Percentiles rank a stretch among this genome's conserved stretches.
Conservation (phyloP, 2,329 filamentous ascomycete genomes). For the Monosporascus ibericus region DNA sequence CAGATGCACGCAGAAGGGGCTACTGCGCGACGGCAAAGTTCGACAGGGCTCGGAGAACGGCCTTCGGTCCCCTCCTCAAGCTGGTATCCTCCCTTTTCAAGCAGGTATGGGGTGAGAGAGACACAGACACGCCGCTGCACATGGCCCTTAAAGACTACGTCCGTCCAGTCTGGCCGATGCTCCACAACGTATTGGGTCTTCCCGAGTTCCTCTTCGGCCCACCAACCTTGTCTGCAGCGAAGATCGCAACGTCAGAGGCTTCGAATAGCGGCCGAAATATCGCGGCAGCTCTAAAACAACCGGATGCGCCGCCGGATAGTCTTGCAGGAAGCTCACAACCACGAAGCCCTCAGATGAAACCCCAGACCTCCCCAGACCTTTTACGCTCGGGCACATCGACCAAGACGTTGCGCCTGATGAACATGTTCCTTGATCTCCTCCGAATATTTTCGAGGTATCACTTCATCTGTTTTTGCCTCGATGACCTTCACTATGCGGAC, state of each 20-base stretch:
- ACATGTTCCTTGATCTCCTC: slow-evolving; percentile 80
- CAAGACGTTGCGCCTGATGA: slow-evolving; percentile 71
- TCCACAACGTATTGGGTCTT: slow-evolving; percentile 55
- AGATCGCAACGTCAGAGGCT: slow-evolving; percentile 31
- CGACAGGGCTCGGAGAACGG: slow-evolving; percentile 52
- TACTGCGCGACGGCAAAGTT: slow-evolving; percentile 64
- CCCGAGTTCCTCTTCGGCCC: slow-evolving; percentile 64
- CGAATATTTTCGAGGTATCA: slow-evolving; percentile 76
- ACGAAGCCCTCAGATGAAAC: slow-evolving; percentile 32
- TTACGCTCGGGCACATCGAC: slow-evolving; percentile 51
- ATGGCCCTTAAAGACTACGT: slow-evolving; percentile 56
- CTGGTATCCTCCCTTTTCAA: slow-evolving; percentile 61
- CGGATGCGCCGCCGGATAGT: slow-evolving; percentile 43
- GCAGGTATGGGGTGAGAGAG: slow-evolving; percentile 61
- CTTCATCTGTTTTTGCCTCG: slow-evolving; percentile 81
- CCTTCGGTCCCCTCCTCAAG: slow-evolving; percentile 59
- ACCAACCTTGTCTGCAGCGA: slow-evolving; percentile 30
- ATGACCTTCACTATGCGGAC: slow-evolving; percentile 88
- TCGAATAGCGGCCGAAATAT: slow-evolving; percentile 23
- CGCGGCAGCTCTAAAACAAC: slow-evolving; percentile 31
- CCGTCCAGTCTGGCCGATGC: slow-evolving; percentile 57
- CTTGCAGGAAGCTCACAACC: slow-evolving; percentile 31
- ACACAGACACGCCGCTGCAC: slow-evolving; percentile 60
- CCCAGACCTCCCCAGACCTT: slow-evolving; percentile 54
- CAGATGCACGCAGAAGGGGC: slow-evolving; percentile 54